phyloP scores from a whole-genome alignment of 257 asterid genomes.

The Fraxinus quadrangulata region DNA sequence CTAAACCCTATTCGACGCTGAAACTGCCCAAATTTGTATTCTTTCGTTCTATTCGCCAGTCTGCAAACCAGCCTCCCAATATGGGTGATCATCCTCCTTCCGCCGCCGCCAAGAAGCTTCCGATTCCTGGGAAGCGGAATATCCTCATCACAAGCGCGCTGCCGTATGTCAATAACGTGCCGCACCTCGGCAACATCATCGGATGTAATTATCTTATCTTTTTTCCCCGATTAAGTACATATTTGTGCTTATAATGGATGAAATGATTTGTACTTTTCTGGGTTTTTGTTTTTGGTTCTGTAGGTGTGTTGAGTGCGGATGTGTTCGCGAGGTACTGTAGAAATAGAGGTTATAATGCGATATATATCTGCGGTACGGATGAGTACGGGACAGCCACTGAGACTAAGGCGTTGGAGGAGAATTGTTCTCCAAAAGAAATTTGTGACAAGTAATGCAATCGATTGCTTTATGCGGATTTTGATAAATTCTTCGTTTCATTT shows the following conservation, averaged over 20 bases:
- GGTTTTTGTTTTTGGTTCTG: slow-evolving; percentile 19
- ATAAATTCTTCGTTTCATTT: slow-evolving; percentile 15
- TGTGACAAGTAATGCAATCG: slow-evolving; percentile 74
- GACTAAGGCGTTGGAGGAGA: slow-evolving; percentile 97
- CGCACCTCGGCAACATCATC: slow-evolving; percentile 96
- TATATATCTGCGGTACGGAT: slow-evolving; percentile 93
- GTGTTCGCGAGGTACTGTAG: slow-evolving; percentile 91
- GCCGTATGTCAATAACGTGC: slow-evolving; percentile 96
- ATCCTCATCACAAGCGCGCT: slow-evolving; percentile 88
- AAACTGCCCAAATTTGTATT: neutral
- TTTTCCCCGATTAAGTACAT: slow-evolving; percentile 11
- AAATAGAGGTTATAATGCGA: slow-evolving; percentile 68
- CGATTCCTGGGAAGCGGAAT: slow-evolving; percentile 77
- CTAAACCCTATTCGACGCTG: neutral
- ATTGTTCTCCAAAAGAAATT: slow-evolving; percentile 74
- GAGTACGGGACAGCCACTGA: slow-evolving; percentile 98
- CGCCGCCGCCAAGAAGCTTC: slow-evolving; percentile 52
- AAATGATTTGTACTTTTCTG: neutral
- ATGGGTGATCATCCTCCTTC: slow-evolving; percentile 46
- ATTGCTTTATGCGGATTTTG: neutral
- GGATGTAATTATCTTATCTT: slow-evolving; percentile 54
- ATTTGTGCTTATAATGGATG: neutral
- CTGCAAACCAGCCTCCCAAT: neutral
- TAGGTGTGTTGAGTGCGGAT: slow-evolving; percentile 98
- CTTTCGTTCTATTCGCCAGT: neutral